These are phyloP conservation scores for Naegleria fowleri DNA, from an alignment of 208 protist species.

Conservation along the genomic window DNA sequence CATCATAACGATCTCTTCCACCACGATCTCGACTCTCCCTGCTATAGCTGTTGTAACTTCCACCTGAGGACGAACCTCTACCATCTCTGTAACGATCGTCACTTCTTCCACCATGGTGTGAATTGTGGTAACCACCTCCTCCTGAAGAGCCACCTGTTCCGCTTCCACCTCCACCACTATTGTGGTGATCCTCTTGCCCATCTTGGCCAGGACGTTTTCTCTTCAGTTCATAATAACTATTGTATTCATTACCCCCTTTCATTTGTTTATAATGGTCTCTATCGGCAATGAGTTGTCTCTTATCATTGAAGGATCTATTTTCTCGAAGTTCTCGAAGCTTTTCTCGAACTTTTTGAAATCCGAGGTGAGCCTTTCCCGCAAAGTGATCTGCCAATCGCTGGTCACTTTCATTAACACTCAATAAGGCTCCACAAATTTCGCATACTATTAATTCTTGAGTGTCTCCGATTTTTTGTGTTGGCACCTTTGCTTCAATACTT, in stretches of 20 bases:
- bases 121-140: not conserved
- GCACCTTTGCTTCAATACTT: not conserved
- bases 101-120: not conserved
- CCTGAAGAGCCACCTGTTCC: not conserved
- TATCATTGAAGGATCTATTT: not conserved
- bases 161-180: no score
- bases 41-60: not conserved
- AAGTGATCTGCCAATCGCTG: slow-evolving; percentile 27
- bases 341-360: slow-evolving; percentile 25
- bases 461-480: not conserved
- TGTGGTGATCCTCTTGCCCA: not conserved
- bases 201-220: not conserved
- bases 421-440: slow-evolving; percentile 18
- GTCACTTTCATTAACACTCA: slow-evolving; percentile 21
- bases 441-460: slow-evolving; percentile 19
- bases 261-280: slow-evolving; percentile 2
- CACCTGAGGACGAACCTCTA: not conserved
- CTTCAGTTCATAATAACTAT: not conserved
- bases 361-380: slow-evolving; percentile 22
- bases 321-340: slow-evolving; percentile 22
- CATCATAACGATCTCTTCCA: not conserved
- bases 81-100: not conserved
- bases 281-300: not conserved
- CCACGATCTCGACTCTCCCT: not conserved
- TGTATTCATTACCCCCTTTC: not conserved